Evolutionary conservation across 2,329 filamentous ascomycete species (phyloP), one percentile per base, ranked within the genome.

Genomic region (Ceratocystis colombiana): DNA sequence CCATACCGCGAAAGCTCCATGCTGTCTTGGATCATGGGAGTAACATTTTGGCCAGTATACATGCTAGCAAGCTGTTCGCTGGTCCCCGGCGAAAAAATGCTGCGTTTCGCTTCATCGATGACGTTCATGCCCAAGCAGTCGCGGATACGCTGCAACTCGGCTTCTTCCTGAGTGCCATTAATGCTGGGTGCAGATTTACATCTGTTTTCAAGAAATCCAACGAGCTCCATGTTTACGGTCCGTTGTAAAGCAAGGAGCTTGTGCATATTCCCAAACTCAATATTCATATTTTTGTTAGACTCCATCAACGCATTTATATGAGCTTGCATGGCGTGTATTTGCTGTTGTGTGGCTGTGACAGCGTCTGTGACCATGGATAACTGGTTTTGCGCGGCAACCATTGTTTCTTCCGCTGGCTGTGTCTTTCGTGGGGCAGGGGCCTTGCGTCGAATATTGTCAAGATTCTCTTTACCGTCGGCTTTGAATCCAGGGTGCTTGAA

Each of bases 401-500:
- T 84, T 66, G 89, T 86, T 64, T 96, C 91, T 66, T 86, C 87
- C 20, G 79, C 74, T 10, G 78, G 77, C 70, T 84, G 82, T 2
- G 81, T 76, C 74, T 96, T 97, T 70, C 93, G 82, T 2, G 93
- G 89, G 1, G 93, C 91, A 0, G 94, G 94, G 1, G 94, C 93
- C 77, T 99, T 99, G 71, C 94, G 84, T 72, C 91, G 86, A 72
- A 99, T 99, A 71, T 96, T 97, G 73, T 99, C 94, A 61, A 99
- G 81, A 59, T 91, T 94, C 73, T 96, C 91, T 75, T 96, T 96
- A 77, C 93, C 95, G 76, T 96, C 93, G 70, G 89, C 88, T 71
- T 91, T 89, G 78, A 99, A 99, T 72, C 96, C 91, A 12, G 93
- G 93, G 73, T 99, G 94, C 74, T 94, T 96, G 75, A 99, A 99